Percentiles rank a stretch among this genome's conserved stretches.
Evolutionary conservation across 306 rosid species (phyloP).

Genomic region (Coriaria nepalensis): DNA sequence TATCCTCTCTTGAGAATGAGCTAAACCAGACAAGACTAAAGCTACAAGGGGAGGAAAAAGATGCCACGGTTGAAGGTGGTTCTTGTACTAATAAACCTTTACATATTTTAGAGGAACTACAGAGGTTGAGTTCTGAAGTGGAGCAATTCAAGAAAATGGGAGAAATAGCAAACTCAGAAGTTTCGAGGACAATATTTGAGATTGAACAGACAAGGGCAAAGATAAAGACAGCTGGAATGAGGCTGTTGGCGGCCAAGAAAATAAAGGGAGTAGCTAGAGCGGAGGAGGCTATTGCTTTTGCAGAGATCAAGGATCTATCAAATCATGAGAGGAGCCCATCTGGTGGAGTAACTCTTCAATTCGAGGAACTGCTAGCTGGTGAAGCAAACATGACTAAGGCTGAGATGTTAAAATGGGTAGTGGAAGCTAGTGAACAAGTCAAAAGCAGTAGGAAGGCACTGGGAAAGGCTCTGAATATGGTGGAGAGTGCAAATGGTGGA

Average conservation of each 20-base stretch:
- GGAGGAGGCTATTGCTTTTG: constrained; percentile 60
- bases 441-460: constrained; percentile 50
- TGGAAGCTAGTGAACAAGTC: constrained; percentile 71
- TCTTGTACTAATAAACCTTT: constrained; percentile 27
- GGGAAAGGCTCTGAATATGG: constrained; percentile 75
- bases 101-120: constrained; percentile 56
- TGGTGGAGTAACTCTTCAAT: constrained; percentile 51
- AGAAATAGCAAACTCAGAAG: constrained; percentile 59
- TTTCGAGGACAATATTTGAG: constrained; percentile 47
- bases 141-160: constrained; percentile 65
- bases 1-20: constrained; percentile 67
- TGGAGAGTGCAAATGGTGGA: constrained; percentile 72
- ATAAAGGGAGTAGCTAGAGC: constrained; percentile 94
- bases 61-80: constrained; percentile 33
- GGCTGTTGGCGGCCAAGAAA: constrained; percentile 73
- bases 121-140: constrained; percentile 46
- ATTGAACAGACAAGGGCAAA: constrained; percentile 61
- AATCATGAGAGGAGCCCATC: constrained; percentile 22
- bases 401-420: constrained; percentile 63
- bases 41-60: constrained; percentile 46
- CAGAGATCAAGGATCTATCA: constrained; percentile 62
- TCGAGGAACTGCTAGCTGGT: constrained; percentile 50
- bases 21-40: constrained; percentile 53
- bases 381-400: constrained; percentile 46
- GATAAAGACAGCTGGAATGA: constrained; percentile 66